These are phyloP conservation scores for Fusarium falciforme DNA, from an alignment of 2,329 filamentous ascomycete species.

Conservation along the genomic window DNA sequence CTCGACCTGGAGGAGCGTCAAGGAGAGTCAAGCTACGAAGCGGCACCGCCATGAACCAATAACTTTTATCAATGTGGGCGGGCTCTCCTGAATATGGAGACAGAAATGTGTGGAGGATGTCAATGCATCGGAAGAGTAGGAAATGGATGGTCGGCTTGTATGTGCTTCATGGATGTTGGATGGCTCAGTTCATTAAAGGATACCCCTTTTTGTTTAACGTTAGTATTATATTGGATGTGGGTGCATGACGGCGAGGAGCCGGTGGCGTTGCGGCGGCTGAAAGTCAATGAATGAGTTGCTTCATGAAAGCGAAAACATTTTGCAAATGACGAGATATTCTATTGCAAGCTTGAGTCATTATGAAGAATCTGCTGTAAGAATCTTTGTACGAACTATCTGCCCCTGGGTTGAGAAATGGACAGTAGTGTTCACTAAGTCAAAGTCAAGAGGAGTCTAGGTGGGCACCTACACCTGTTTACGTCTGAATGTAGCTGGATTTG, in stretches of 20 bases:
- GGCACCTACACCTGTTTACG: neutral
- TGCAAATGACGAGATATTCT: neutral
- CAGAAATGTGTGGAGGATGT: neutral
- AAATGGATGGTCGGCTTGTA: conserved; percentile 16
- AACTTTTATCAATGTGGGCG: conserved; percentile 2
- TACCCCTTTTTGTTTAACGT: conserved; percentile 38
- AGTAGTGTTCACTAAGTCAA: neutral
- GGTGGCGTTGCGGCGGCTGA: conserved; percentile 37
- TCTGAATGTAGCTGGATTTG: neutral
- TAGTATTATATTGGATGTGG: conserved; percentile 17
- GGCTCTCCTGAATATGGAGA: conserved; percentile 10
- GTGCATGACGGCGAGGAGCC: conserved; percentile 29
- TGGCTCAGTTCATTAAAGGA: conserved; percentile 38
- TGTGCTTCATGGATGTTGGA: conserved; percentile 32
- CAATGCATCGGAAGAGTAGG: neutral
- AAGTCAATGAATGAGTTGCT: conserved; percentile 7
- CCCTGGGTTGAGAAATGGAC: neutral
- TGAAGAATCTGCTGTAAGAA: neutral
- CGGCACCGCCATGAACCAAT: conserved; percentile 17
- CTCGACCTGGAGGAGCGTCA: conserved; percentile 5
- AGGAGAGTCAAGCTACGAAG: conserved; percentile 15
- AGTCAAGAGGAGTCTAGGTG: neutral
- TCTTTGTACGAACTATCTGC: neutral
- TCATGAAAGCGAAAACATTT: neutral
- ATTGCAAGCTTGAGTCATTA: neutral